These are phyloP conservation scores for Aspergillus awamori DNA, from an alignment of 2,329 filamentous ascomycete species.

Conservation along the genomic window DNA sequence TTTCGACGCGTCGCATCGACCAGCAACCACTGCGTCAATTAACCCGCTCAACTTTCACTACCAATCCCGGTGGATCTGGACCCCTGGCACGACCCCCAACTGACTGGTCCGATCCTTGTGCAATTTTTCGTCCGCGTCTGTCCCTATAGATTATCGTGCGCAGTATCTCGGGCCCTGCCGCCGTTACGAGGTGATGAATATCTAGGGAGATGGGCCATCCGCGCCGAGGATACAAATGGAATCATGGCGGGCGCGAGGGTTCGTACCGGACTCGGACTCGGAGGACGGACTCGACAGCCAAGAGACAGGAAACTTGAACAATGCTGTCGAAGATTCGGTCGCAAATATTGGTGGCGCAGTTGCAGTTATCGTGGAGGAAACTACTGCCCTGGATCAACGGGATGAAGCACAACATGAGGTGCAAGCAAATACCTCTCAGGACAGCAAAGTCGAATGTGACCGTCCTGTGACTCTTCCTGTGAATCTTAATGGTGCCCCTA, in stretches of 20 bases:
- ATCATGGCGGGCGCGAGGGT: slow-evolving; percentile 55
- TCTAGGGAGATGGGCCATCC: slow-evolving; percentile 41
- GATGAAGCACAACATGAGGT: background rate
- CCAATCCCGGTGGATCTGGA: background rate
- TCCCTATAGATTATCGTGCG: background rate
- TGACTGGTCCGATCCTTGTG: background rate
- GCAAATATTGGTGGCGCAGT: slow-evolving; percentile 10
- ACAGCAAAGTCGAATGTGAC: background rate
- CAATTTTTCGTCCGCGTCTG: background rate
- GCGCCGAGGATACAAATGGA: slow-evolving; percentile 44
- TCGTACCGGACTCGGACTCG: slow-evolving; percentile 56
- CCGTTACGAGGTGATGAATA: slow-evolving; percentile 26
- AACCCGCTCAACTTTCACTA: background rate
- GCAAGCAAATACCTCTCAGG: background rate
- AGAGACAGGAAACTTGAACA: slow-evolving; percentile 22
- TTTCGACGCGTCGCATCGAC: slow-evolving; percentile 28
- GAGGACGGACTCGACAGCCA: slow-evolving; percentile 47
- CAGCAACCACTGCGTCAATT: slow-evolving; percentile 2
- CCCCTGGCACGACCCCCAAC: background rate
- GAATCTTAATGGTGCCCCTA: background rate
- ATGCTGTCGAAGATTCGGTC: slow-evolving; percentile 14
- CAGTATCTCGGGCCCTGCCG: background rate
- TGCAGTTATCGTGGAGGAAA: background rate
- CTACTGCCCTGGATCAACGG: background rate
- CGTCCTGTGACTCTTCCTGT: background rate